A percentile compares a stretch with the other conserved stretches of the same genome.
These are phyloP conservation scores for Septoria petroselini DNA, from an alignment of 2,329 filamentous ascomycete genomes.

Conservation along the genomic window DNA sequence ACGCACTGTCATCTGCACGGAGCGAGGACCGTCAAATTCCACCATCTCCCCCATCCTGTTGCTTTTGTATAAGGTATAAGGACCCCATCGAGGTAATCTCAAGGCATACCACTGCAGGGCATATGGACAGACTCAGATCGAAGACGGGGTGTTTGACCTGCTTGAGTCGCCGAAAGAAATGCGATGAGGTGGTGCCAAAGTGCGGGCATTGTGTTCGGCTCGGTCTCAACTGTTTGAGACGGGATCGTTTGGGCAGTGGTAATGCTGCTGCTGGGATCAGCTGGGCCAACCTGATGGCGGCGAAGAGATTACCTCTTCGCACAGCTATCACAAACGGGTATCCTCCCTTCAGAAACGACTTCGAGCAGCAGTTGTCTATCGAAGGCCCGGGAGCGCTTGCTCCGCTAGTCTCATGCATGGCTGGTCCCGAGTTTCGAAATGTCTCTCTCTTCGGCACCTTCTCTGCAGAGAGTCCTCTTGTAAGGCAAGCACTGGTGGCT, in stretches of 20 bases:
- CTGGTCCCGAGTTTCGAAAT: slow-evolving; percentile 12
- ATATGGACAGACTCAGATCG: slow-evolving; percentile 38
- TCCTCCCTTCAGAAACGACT: slow-evolving; percentile 17
- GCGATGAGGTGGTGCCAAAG: slow-evolving; percentile 84
- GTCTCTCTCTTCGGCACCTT: slow-evolving; percentile 18
- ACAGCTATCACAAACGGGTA: slow-evolving; percentile 20
- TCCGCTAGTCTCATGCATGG: slow-evolving; percentile 17
- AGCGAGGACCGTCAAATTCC: too few species aligned
- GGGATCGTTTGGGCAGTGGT: background rate
- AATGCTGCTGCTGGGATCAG: slow-evolving; percentile 2
- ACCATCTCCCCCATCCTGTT: too few species aligned
- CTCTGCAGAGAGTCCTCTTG: slow-evolving; percentile 18
- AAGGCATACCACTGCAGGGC: background rate
- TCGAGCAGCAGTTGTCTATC: slow-evolving; percentile 15
- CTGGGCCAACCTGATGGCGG: slow-evolving; percentile 15
- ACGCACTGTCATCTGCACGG: too few species aligned
- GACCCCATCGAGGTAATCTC: too few species aligned
- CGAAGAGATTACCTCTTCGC: slow-evolving; percentile 1
- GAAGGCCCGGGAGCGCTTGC: slow-evolving; percentile 12
- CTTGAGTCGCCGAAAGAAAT: slow-evolving; percentile 89
- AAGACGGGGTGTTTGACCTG: slow-evolving; percentile 94
- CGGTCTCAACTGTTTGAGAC: slow-evolving; percentile 15
- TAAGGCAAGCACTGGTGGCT: slow-evolving; percentile 21
- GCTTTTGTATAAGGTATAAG: too few species aligned
- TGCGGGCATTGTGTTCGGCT: slow-evolving; percentile 81